Conservation (phyloP, 2,329 filamentous ascomycete species). For the Sclerotinia spermophila region DNA sequence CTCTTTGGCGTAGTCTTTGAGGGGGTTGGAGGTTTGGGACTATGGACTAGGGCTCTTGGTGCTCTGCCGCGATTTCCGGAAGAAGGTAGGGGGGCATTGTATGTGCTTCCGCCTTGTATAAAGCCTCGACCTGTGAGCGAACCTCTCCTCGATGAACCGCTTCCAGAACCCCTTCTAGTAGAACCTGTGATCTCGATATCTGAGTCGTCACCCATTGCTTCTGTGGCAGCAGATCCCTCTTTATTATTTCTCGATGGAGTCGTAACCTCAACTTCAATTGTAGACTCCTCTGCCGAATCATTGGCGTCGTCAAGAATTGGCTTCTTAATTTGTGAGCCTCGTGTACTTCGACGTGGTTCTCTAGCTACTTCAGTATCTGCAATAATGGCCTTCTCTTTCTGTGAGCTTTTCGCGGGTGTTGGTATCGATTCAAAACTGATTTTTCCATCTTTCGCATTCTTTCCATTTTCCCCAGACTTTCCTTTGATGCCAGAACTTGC, state of each 20-base stretch:
- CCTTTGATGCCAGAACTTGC: background rate
- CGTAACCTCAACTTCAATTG: constrained; percentile 10
- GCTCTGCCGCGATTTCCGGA: background rate
- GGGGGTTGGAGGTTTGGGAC: background rate
- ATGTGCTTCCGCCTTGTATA: constrained; percentile 15
- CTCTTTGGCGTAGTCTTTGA: background rate
- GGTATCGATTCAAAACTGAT: constrained; percentile 25
- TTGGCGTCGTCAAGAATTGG: background rate
- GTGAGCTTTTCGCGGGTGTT: constrained; percentile 29
- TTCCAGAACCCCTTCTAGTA: constrained; percentile 19
- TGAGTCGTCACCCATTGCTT: constrained; percentile 12
- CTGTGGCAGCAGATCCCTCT: background rate
- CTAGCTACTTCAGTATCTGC: background rate
- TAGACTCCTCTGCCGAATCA: constrained; percentile 20
- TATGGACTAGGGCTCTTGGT: background rate
- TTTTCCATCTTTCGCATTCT: constrained; percentile 15
- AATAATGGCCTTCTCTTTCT: constrained; percentile 16
- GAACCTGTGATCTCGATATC: constrained; percentile 21
- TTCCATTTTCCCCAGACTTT: constrained; percentile 7
- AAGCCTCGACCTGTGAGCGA: constrained; percentile 16
- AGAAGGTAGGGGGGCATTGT: constrained; percentile 14
- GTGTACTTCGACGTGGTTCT: constrained; percentile 1
- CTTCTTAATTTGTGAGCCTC: background rate
- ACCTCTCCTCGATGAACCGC: background rate
- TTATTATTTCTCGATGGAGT: constrained; percentile 21